These are phyloP conservation scores for Brachypodium distachyon DNA, from an alignment of 202 grass and related monocot genomes.

Conservation along the genomic window DNA sequence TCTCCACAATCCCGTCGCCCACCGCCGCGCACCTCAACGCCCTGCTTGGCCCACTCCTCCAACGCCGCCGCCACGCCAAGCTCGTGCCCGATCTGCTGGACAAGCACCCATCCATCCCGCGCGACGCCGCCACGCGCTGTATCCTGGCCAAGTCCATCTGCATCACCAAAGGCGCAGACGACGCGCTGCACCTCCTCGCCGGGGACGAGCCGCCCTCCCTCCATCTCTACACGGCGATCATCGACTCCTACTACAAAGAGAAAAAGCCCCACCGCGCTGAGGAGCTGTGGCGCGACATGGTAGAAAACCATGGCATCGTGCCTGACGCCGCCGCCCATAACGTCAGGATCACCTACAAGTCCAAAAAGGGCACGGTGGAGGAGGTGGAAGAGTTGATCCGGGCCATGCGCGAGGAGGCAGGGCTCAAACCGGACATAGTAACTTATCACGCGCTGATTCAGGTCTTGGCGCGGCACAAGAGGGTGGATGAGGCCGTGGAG, in stretches of 20 bases:
- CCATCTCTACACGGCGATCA: constrained; percentile 56
- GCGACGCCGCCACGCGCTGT: constrained; percentile 43
- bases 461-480: constrained; percentile 21
- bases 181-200: constrained; percentile 48
- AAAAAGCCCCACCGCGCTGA: constrained; percentile 47
- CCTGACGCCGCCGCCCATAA: constrained; percentile 61
- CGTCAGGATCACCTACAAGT: constrained; percentile 47
- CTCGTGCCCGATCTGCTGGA: constrained; percentile 47
- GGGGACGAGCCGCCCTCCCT: constrained; percentile 24
- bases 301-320: constrained; percentile 35
- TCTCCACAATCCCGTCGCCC: constrained; percentile 31
- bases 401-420: constrained; percentile 32
- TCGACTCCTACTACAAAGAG: constrained; percentile 90
- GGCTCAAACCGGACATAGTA: constrained; percentile 38
- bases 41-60: constrained; percentile 51
- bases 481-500: constrained; percentile 42
- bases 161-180: constrained; percentile 39
- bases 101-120: constrained; percentile 39
- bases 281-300: constrained; percentile 70
- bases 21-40: constrained; percentile 58
- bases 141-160: constrained; percentile 82
- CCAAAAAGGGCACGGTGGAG: constrained; percentile 34
- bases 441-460: constrained; percentile 52
- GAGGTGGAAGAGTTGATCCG: constrained; percentile 51
- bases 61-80: constrained; percentile 20